Percentiles rank a stretch among this genome's conserved stretches.
phyloP scores from a whole-genome alignment of 2,329 filamentous ascomycete species.

The Sporothrix mexicana region DNA sequence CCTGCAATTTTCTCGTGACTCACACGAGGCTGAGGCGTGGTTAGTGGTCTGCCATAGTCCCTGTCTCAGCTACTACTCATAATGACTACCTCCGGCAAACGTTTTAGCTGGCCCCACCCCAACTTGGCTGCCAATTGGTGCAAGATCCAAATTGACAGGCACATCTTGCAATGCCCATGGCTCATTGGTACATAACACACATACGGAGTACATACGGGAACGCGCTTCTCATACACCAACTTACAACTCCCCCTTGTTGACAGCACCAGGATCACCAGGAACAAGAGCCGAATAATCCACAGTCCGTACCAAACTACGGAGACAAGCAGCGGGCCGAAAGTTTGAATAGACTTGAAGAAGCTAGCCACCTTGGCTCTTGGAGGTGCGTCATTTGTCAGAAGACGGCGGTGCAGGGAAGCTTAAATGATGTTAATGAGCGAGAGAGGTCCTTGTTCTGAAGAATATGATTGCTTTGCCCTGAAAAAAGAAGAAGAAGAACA shows the following conservation, averaged over 20 bases:
- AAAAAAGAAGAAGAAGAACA: too few relatives aligned
- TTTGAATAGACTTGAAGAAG: background rate
- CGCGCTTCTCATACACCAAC: background rate
- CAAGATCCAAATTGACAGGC: background rate
- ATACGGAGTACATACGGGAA: background rate
- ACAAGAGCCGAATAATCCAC: background rate
- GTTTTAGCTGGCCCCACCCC: constrained; percentile 20
- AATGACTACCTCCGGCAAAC: constrained; percentile 29
- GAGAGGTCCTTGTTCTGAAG: background rate
- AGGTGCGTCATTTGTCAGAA: background rate
- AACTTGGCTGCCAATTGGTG: background rate
- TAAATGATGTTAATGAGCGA: background rate
- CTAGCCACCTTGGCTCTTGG: background rate
- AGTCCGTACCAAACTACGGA: background rate
- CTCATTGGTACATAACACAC: background rate
- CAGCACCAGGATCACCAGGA: background rate
- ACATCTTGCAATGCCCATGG: background rate
- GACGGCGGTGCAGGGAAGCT: background rate
- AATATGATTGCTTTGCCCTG: too few relatives aligned
- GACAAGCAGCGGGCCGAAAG: background rate
- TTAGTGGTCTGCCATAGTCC: background rate
- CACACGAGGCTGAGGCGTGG: constrained; percentile 34
- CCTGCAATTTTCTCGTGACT: constrained; percentile 26
- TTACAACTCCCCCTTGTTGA: background rate
- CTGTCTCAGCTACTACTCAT: constrained; percentile 33